phyloP scores from a whole-genome alignment of 148 eudicot genomes.

The Selenicereus undatus region DNA sequence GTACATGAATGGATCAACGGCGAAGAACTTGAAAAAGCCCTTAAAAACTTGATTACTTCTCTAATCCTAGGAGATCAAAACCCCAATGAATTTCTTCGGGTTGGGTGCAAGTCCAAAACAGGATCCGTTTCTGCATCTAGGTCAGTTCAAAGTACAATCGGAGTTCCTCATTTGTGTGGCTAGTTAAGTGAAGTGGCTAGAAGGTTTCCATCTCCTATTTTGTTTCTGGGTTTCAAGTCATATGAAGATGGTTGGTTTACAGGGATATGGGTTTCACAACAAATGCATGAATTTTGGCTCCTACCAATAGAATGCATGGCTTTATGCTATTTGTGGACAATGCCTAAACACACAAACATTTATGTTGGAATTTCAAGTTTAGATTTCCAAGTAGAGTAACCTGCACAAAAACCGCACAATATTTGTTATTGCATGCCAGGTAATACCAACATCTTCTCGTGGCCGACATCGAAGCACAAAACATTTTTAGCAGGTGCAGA shows the following conservation, averaged over 20 bases:
- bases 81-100: background rate
- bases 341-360: no score
- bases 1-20: slow-evolving; percentile 25
- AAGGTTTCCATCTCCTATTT: background rate
- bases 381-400: no score
- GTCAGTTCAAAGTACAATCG: slow-evolving; percentile 9
- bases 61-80: background rate
- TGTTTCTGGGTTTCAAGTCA: background rate
- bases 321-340: no score
- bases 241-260: background rate
- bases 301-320: no score
- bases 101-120: slow-evolving; percentile 24
- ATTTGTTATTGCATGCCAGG: no score
- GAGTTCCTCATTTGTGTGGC: slow-evolving; percentile 19
- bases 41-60: slow-evolving; percentile 15
- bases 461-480: no score
- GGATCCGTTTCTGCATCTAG: slow-evolving; percentile 11
- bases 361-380: background rate
- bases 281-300: no score
- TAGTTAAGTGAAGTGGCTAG: background rate
- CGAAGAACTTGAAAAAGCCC: slow-evolving; percentile 18
- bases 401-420: no score
- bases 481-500: background rate
- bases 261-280: background rate
- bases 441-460: no score